Percentiles rank a stretch among this genome's conserved stretches.
Evolutionary conservation across 192 early-diverging fungal species (phyloP).

Genomic region (Backusella macrospora): DNA sequence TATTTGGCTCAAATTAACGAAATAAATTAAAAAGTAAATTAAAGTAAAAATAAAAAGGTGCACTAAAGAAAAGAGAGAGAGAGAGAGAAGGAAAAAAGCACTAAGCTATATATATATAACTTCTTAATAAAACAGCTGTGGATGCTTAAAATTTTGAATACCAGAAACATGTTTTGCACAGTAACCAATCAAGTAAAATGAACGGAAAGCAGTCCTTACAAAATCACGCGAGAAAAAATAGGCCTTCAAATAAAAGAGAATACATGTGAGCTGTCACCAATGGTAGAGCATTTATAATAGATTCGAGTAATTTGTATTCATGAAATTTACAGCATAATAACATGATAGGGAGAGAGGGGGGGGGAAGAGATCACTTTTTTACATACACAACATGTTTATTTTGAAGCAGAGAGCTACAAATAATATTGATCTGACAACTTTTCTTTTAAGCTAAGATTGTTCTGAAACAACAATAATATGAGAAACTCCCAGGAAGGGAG

Average conservation of each 20-base stretch:
- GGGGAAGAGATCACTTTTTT: background rate
- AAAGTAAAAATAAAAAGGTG: background rate
- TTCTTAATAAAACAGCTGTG: background rate
- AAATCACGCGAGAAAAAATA: constrained; percentile 2
- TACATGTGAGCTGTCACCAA: background rate
- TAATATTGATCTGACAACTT: no score
- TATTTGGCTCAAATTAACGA: background rate
- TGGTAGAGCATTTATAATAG: no score
- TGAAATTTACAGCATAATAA: no score
- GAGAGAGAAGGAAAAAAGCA: background rate
- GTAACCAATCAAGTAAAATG: constrained; percentile 2
- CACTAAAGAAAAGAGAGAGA: background rate
- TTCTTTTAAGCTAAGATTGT: background rate
- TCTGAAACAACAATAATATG: background rate
- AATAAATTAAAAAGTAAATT: background rate
- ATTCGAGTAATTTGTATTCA: no score
- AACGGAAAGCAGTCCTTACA: background rate
- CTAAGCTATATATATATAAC: background rate
- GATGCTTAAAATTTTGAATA: background rate
- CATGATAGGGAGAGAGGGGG: no score
- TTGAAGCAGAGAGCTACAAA: background rate
- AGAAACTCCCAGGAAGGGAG: background rate
- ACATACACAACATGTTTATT: background rate
- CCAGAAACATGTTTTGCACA: constrained; percentile 3
- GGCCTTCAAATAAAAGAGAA: background rate